Conservation (phyloP, 305 asterid genomes). For the Fraxinus sp. region DNA sequence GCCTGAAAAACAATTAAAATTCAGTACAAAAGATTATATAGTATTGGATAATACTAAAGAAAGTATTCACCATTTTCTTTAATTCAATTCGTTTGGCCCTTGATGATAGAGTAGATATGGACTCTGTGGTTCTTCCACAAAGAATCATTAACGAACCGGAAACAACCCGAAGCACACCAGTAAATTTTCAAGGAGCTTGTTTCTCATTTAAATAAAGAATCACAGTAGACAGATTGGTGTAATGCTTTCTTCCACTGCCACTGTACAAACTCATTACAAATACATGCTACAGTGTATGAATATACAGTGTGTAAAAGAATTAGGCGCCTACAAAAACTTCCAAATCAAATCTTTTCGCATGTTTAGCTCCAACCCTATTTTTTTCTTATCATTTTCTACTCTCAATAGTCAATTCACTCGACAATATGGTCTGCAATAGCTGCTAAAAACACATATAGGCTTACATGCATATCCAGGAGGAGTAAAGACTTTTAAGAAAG, state of each 20-base stretch:
- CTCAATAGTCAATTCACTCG: background rate
- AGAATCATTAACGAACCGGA: background rate
- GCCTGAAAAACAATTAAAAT: too few species aligned
- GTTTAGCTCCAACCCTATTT: background rate
- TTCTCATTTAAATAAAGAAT: background rate
- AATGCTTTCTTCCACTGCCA: background rate
- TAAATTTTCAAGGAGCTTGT: background rate
- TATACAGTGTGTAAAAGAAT: background rate
- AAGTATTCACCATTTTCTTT: background rate
- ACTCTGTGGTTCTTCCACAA: background rate
- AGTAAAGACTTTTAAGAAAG: background rate
- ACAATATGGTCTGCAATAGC: background rate
- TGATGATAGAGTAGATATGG: background rate
- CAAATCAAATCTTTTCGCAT: background rate
- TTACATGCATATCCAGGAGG: background rate
- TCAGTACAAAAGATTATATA: too few species aligned
- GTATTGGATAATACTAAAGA: background rate
- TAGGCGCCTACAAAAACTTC: background rate
- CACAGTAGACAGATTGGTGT: background rate
- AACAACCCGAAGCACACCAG: background rate
- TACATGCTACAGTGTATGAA: background rate
- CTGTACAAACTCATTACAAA: background rate
- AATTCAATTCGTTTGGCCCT: background rate
- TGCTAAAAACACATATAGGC: background rate
- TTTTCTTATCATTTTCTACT: background rate